Base-by-base conservation (phyloP, 306 rosid species). In the Quercus wislizeni region DNA sequence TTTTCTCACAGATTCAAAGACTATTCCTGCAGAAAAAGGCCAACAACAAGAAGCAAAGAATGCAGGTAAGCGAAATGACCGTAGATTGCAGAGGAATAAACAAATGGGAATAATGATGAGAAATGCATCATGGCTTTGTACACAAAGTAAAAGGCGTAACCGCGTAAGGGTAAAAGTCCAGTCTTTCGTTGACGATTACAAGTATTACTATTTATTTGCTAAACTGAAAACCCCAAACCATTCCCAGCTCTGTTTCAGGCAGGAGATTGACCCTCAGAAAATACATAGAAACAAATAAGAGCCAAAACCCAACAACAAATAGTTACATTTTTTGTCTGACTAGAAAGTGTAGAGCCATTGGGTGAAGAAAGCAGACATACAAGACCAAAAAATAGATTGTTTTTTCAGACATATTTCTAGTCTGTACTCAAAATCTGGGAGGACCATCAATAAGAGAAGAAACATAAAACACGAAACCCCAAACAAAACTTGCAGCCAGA, bases 201-300 rank as follows among this genome's bases (percentile, higher is more conserved):
- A 86, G 75, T 86, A 85, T 84, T 82, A 86, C 90, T 85, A 80
- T 85, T 90, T 61, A 56, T 85, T 80, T 59, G 90, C 84, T 81
- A 80, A 82, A 83, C 83, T 79, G 81, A 76, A 80, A 70, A 65
- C 69, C 79, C 74, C 79, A 68, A 74, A 78, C 86, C 73, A 72
- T 79, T 73, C 77, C 74, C 79, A 80, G 74, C 71, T 72, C 71
- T 69, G 80, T 80, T 86, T 83, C 86, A 84, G 79, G 62, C 76
- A 76, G 74, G 78, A 81, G 75, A 80, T 20, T 23, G 74, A 61
- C 74, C 20, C 74, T 46, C 3, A 18, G 28, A 59, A 10, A 31
- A 17, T 17, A 30, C 71, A 30, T 17, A 64, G 25, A 33, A 67
- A 33, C 51, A 33, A 31, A 35, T 9, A 19, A 67, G 27, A 31